Evolutionary conservation across 2,329 filamentous ascomycete genomes (phyloP).

Genomic region (Pseudocercospora vitis): DNA sequence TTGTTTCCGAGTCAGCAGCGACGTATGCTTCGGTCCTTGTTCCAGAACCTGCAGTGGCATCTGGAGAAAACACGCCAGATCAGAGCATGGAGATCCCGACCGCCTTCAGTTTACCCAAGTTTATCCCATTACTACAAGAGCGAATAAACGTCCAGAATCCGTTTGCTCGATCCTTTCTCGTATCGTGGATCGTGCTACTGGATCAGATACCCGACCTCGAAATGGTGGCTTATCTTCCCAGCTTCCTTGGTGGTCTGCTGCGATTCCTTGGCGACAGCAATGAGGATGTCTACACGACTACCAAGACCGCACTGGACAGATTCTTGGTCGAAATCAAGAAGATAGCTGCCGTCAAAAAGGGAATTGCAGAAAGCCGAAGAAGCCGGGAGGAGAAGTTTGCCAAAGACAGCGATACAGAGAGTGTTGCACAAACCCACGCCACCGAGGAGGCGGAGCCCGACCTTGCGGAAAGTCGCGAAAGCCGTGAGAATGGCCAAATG

Average conservation of each 20-base stretch:
- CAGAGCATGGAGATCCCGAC: constrained; percentile 62
- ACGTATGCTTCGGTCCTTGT: constrained; percentile 88
- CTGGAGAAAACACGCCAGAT: constrained; percentile 36
- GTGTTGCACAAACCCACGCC: constrained; percentile 12
- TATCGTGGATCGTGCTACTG: constrained; percentile 91
- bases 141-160: constrained; percentile 92
- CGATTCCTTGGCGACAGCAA: constrained; percentile 92
- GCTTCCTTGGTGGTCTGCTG: constrained; percentile 84
- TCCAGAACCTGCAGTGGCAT: constrained; percentile 50
- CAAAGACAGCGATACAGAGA: constrained; percentile 30
- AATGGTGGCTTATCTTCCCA: constrained; percentile 86
- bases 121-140: constrained; percentile 91
- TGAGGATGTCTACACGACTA: constrained; percentile 89
- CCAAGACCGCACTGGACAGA: constrained; percentile 81
- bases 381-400: constrained; percentile 51
- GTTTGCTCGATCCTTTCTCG: constrained; percentile 90
- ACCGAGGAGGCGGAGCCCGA: constrained; percentile 24
- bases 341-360: constrained; percentile 88
- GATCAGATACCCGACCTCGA: constrained; percentile 97
- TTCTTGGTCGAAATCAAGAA: constrained; percentile 93
- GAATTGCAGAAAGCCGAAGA: constrained; percentile 81
- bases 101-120: constrained; percentile 85
- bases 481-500: constrained; percentile 24
- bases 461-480: constrained; percentile 23
- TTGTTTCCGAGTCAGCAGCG: constrained; percentile 90